A percentile compares a stretch with the other conserved stretches of the same genome.
Conservation (phyloP, 2,329 filamentous ascomycete species). For the Diatrype stigma region DNA sequence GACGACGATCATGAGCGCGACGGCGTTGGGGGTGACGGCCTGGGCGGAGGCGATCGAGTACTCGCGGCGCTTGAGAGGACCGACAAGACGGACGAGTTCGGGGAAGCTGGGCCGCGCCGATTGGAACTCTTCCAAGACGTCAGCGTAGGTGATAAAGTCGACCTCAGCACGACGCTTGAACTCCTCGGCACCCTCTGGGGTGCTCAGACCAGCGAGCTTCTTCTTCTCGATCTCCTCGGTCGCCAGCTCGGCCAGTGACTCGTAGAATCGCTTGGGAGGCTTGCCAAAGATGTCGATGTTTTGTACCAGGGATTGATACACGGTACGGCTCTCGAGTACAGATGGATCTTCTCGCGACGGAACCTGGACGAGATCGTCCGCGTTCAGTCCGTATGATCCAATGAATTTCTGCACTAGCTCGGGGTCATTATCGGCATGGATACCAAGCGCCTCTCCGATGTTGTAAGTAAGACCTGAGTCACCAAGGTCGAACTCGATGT, state of each 20-base stretch:
- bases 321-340: conserved; percentile 79
- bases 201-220: conserved; percentile 70
- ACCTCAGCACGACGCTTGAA: conserved; percentile 91
- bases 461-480: conserved; percentile 89
- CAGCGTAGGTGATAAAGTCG: conserved; percentile 86
- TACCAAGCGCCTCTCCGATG: conserved; percentile 93
- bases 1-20: conserved; percentile 93
- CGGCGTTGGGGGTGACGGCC: conserved; percentile 84
- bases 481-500: conserved; percentile 97
- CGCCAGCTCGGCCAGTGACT: conserved; percentile 82
- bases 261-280: conserved; percentile 97
- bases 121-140: conserved; percentile 82
- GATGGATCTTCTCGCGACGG: conserved; percentile 74
- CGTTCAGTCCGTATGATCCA: conserved; percentile 78
- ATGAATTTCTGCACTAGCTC: conserved; percentile 80
- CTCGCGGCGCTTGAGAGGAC: conserved; percentile 90
- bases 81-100: conserved; percentile 82
- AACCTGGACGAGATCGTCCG: conserved; percentile 84
- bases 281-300: conserved; percentile 97
- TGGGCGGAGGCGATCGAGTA: conserved; percentile 99
- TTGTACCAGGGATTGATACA: conserved; percentile 86
- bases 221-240: conserved; percentile 77
- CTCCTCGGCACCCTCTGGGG: conserved; percentile 76
- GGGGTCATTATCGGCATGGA: conserved; percentile 91
- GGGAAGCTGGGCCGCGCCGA: conserved; percentile 87